phyloP scores from a whole-genome alignment of 257 asterid species.

The Fraxinus americana region DNA sequence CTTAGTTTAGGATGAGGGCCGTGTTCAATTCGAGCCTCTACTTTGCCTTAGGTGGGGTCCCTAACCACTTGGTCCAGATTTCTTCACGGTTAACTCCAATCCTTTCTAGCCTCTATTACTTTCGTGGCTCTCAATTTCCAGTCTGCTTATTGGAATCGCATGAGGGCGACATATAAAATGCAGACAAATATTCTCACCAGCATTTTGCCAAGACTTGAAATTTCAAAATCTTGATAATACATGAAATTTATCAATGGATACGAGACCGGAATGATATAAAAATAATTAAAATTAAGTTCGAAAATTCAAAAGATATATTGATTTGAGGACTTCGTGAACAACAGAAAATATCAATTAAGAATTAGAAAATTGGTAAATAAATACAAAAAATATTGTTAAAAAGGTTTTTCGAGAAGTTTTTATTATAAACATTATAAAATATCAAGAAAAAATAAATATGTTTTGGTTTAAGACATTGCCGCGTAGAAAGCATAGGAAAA shows the following conservation, averaged over 20 bases:
- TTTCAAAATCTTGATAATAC: background rate
- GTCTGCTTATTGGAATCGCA: background rate
- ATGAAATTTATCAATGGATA: background rate
- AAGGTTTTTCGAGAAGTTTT: too few relatives aligned
- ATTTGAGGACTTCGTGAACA: background rate
- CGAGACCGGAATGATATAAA: background rate
- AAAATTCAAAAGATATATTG: too few relatives aligned
- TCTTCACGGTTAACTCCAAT: background rate
- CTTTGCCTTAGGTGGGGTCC: background rate
- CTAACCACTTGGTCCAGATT: background rate
- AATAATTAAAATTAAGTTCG: too few relatives aligned
- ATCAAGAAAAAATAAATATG: too few relatives aligned
- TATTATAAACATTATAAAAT: too few relatives aligned
- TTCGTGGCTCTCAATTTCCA: background rate
- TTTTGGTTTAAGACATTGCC: too few relatives aligned
- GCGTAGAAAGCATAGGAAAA: too few relatives aligned
- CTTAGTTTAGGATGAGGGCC: background rate
- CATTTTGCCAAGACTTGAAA: background rate
- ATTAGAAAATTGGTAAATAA: background rate
- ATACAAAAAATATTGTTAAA: too few relatives aligned
- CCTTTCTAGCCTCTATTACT: background rate
- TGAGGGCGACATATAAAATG: background rate
- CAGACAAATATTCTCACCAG: background rate
- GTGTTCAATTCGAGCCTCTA: background rate
- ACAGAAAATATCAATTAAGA: background rate